Evolutionary conservation across 2,329 filamentous ascomycete genomes (phyloP), one percentile per base, ranked within the genome.

Genomic region (Clarireedia sp.): DNA sequence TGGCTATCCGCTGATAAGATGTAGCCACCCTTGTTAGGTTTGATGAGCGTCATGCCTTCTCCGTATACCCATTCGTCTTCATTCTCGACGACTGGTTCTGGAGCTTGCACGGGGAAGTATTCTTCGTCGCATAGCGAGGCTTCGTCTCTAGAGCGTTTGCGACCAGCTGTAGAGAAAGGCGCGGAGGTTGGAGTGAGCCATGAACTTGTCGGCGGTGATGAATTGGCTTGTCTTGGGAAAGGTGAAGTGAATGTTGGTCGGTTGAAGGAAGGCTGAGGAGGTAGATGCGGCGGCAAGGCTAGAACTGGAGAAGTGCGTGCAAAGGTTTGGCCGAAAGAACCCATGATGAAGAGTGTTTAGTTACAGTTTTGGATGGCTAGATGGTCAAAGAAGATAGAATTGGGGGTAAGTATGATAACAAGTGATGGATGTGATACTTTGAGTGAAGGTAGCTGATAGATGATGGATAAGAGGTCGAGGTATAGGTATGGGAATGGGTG

Each of bases 71-170:
- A 87, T 64, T 84, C 81, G 51, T 82, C 78, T 68, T 85, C 82
- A 17, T 78, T 73, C 66, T 81, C 80, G 62, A 77, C 68, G 46
- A 73, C 51, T 48, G 60, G 56, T 26, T 57, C 54, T 63, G 69
- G 60, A 51, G 70, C 60, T 57, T 75, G 70, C 55, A 75, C 69
- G 45, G 63, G 55, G 45, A 66, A 64, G 56, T 63, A 66, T 69
- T 79, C 78, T 66, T 83, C 72, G 66, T 82, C 77, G 44, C 45
- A 41, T 62, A 88, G 81, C 24, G 78, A 77, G 55, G 87, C 85
- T 70, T 91, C 87, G 65, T 88, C 85, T 67, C 87, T 80, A 59
- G 86, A 89, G 63, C 87, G 84, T 73, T 91, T 91, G 68, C 86
- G 83, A 62, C 87, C 85, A 63, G 81, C 80, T n/a, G 70, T 68